Evolutionary conservation across 768 basidiomycete species (phyloP).

Genomic region (Amanita rubescens): DNA sequence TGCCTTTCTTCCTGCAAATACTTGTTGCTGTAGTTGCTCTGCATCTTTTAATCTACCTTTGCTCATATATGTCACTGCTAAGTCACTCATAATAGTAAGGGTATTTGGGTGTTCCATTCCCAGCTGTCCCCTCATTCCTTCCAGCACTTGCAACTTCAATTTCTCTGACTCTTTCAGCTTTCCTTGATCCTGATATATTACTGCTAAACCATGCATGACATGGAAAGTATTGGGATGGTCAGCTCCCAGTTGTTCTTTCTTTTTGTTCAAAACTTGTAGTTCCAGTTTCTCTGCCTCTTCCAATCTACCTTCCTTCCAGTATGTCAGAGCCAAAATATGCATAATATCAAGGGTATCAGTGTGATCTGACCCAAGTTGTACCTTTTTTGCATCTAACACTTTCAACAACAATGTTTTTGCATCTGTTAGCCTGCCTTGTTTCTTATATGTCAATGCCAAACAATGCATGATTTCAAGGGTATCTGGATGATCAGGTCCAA

Average conservation of each 20-base stretch:
- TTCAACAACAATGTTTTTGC: background rate
- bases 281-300: background rate
- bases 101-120: background rate
- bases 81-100: background rate
- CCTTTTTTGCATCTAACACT: background rate
- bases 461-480: constrained; percentile 8
- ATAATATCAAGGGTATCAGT: background rate
- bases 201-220: too few relatives aligned
- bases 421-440: background rate
- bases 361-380: too few relatives aligned
- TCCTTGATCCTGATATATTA: background rate
- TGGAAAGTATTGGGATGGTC: background rate
- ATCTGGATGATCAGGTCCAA: constrained; percentile 12
- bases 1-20: background rate
- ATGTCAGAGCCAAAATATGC: background rate
- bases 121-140: background rate
- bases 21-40: background rate
- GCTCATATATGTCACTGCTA: background rate
- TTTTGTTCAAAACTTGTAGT: background rate
- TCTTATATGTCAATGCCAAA: constrained; percentile 8
- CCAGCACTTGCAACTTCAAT: background rate
- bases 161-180: background rate
- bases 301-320: background rate
- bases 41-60: background rate
- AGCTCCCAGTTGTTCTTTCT: background rate